Base-by-base conservation (phyloP, 192 early-diverging fungal species). In the Chytriomyces confervae region DNA sequence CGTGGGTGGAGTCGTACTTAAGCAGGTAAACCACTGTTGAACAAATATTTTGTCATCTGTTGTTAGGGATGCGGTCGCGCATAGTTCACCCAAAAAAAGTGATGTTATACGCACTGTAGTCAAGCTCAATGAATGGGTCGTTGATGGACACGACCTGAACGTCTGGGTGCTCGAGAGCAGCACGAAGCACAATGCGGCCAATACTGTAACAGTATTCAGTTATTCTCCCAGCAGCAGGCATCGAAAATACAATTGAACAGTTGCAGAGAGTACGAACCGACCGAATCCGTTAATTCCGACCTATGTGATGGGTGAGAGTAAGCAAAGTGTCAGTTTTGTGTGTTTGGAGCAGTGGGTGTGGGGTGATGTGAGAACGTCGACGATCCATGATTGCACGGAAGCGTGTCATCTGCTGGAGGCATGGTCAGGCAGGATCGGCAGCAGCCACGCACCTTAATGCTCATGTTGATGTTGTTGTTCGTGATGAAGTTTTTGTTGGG, bases 1-100 rank as follows among this genome's bases (percentile, higher is more conserved):
- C 97, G 87, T 99, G 97, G 79, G 96, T 97, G 50, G 97, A 97
- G 92, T 99, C 97, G 85, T 96, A 99, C 90, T 97, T 95, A 80
- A 97, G 87, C 84, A 97, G 87, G 91, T 97, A 98, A 82, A 92
- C 88, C 89, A 75, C 69, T 71, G 69, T 43, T 23, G 48, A 36
- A 4, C 36, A 36, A 36, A 36, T 1, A 36, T 47, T 64, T 64
- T 64, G 8, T 13, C 23, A 46, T 67, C n/a, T n/a, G n/a, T 27
- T 60, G 57, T 49, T 16, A 1, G 2, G 5, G 13, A 20, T 2
- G 57, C 16, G 69, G 61, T 48, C 49, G 69, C 6, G 5, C 51
- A 65, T 47, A 51, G 63, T 20, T 24, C 5, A 49, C 24, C 50
- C 1, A 10, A 48, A 20, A 1, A 4, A 36, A 1, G 27, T 23